A percentile compares a stretch with the other conserved stretches of the same genome.
phyloP scores from a whole-genome alignment of 306 rosid genomes.

The Vigna trinervia region DNA sequence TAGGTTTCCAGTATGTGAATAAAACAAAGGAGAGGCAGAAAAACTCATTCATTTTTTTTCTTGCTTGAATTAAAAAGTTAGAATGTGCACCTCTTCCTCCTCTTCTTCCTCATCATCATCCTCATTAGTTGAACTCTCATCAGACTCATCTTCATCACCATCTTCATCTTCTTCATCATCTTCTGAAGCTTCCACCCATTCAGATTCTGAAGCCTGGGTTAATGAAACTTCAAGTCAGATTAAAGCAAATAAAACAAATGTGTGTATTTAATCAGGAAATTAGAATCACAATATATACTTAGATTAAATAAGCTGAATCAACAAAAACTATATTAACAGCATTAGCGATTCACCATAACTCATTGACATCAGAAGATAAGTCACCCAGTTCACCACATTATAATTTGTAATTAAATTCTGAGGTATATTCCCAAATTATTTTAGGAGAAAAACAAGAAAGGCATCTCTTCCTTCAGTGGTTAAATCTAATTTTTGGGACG shows the following conservation, averaged over 20 bases:
- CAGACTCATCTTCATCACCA: conserved; percentile 61
- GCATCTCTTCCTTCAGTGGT: conserved; percentile 12
- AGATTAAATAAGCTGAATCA: conserved; percentile 34
- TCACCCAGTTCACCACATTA: conserved; percentile 23
- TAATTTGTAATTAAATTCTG: conserved; percentile 22
- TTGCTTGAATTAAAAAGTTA: conserved; percentile 36
- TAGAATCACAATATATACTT: conserved; percentile 39
- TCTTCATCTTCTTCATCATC: conserved; percentile 66
- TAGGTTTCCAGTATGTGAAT: conserved; percentile 14
- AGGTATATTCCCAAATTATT: conserved; percentile 5
- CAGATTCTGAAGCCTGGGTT: conserved; percentile 82
- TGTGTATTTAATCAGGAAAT: conserved; percentile 11
- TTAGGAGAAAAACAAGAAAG: not conserved
- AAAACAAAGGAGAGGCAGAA: not conserved
- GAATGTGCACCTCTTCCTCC: conserved; percentile 61
- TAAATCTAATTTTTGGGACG: conserved; percentile 18
- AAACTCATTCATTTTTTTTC: conserved; percentile 9
- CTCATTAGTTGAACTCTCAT: conserved; percentile 57
- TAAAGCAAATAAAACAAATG: conserved; percentile 38
- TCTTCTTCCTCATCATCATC: conserved; percentile 64
- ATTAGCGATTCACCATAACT: conserved; percentile 3
- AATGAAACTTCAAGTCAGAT: conserved; percentile 44
- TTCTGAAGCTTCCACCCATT: conserved; percentile 95
- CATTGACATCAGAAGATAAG: conserved; percentile 32
- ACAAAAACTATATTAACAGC: conserved; percentile 29